Percentiles rank a stretch among this genome's conserved stretches.
phyloP scores from a whole-genome alignment of 768 basidiomycete species.

The Suillus paluster region DNA sequence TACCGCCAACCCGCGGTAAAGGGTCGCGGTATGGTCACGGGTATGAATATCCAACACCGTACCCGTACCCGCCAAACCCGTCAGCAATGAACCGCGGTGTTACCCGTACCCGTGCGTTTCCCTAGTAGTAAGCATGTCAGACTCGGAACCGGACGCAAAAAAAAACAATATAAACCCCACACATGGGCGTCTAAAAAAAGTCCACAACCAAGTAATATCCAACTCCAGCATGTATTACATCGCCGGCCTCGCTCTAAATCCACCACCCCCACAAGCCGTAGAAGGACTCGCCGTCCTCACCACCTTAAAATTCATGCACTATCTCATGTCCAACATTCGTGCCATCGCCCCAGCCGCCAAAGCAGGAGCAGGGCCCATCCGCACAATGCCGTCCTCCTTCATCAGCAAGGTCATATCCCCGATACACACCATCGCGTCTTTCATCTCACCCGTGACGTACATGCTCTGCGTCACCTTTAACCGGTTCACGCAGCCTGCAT shows the following conservation, averaged over 20 bases:
- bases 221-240: conserved; percentile 24
- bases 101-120: too few species aligned
- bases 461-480: conserved; percentile 30
- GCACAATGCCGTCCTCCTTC: conserved; percentile 19
- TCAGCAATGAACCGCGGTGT: too few species aligned
- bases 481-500: conserved; percentile 37
- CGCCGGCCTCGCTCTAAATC: conserved; percentile 26
- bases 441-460: conserved; percentile 34
- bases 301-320: conserved; percentile 30
- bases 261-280: conserved; percentile 18
- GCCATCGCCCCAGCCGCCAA: conserved; percentile 4
- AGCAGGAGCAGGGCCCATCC: conserved; percentile 23
- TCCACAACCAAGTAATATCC: conserved; percentile 5
- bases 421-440: conserved; percentile 26
- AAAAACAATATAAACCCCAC: neutral
- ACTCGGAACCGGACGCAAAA: neutral
- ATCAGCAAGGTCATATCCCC: conserved; percentile 32
- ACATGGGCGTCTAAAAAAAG: conserved; percentile 18
- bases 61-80: too few species aligned
- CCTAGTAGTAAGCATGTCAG: too few species aligned
- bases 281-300: conserved; percentile 31
- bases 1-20: too few species aligned
- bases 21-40: too few species aligned
- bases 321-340: conserved; percentile 16
- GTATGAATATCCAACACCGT: too few species aligned